Evolutionary conservation across 2,329 filamentous ascomycete genomes (phyloP).

Genomic region (Nannizziopsis arthrosporioides): DNA sequence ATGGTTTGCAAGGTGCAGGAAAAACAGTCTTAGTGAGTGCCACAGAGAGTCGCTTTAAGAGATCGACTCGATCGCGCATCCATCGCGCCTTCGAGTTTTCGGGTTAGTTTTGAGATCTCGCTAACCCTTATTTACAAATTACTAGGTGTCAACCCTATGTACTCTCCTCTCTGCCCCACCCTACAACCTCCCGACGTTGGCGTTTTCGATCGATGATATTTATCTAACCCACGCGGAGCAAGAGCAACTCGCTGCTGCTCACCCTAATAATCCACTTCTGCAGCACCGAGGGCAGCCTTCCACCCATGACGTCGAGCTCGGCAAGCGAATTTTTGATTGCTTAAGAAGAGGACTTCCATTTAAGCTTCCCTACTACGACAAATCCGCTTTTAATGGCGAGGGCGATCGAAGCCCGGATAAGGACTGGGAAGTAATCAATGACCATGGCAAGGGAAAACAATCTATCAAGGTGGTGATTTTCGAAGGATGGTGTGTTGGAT

Average conservation of each 20-base stretch:
- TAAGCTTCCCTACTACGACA: slow-evolving; percentile 68
- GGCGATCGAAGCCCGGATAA: slow-evolving; percentile 59
- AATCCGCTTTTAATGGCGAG: slow-evolving; percentile 61
- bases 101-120: background rate
- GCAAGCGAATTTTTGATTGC: slow-evolving; percentile 50
- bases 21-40: slow-evolving; percentile 69
- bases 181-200: slow-evolving; percentile 52
- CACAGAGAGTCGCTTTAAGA: background rate
- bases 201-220: slow-evolving; percentile 79
- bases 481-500: slow-evolving; percentile 87
- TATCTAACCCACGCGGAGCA: slow-evolving; percentile 67
- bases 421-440: slow-evolving; percentile 48
- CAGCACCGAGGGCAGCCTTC: slow-evolving; percentile 75
- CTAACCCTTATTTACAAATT: background rate
- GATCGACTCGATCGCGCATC: background rate
- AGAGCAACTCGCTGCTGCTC: slow-evolving; percentile 48
- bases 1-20: slow-evolving; percentile 82
- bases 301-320: slow-evolving; percentile 64
- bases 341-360: slow-evolving; percentile 42
- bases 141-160: slow-evolving; percentile 50
- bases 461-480: slow-evolving; percentile 58
- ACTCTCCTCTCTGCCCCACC: slow-evolving; percentile 46
- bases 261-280: slow-evolving; percentile 63
- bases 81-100: background rate
- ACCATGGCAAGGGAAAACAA: slow-evolving; percentile 19